Base-by-base conservation (phyloP, 345 rosid genomes). In the Eutrema japonicum region DNA sequence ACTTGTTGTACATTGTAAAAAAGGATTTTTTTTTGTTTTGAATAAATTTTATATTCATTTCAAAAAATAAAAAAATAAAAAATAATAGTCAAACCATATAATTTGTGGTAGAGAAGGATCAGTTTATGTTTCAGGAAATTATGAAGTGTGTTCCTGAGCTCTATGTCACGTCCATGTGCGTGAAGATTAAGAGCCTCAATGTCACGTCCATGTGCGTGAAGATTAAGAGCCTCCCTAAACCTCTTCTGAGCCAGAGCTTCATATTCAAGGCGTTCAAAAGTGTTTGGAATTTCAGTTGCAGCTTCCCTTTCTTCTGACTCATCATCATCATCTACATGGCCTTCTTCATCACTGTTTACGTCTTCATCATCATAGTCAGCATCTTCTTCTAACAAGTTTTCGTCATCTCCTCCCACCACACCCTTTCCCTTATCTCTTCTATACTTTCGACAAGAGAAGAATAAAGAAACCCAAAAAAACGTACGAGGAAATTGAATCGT, bases 211-310 rank as follows among this genome's bases (percentile, higher is more conserved):
- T 75, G 77, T 36, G 87, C 93, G 74, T 85, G 86, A 76, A 66
- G 87, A 82, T 80, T 68, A 65, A 87, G 77, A 60, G 97, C 97
- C 77, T 88, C 84, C 70, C 88, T 93, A n/a, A 89, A 82, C 90
- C 85, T 82, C 77, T 80, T 89, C 78, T 84, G 86, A 3, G 96
- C 98, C 35, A 87, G 83, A 45, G 88, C 92, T 75, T 87, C 93
- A 64, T 90, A 89, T 41, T 85, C 89, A 35, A 79, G 84, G 18
- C 79, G 87, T 80, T 88, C 85, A 29, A 86, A 87, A 18, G 60
- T 51, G 33, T 41, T 60, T 8, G 77, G 69, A 51, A 72, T 51
- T 18, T 14, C 77, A 52, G 43, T 65, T 66, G 7, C 69, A 52
- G 55, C 30, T 35, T 32, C 41, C 52, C 52, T 64, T 66, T 56